Evolutionary conservation across 139 green algal species (phyloP).

Genomic region (Coelastrella sp.): DNA sequence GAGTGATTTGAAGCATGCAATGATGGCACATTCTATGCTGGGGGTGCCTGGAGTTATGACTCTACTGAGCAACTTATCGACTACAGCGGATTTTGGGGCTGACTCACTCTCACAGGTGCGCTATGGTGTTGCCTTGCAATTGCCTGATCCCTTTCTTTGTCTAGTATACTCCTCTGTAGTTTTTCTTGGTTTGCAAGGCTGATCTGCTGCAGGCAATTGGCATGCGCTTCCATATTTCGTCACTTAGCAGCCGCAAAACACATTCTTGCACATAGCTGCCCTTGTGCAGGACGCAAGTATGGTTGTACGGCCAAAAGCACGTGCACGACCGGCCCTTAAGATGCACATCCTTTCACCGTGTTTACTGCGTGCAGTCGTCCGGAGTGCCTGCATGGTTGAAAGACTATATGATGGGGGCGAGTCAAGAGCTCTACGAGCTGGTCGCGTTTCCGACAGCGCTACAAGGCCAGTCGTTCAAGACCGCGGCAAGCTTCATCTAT

Average conservation of each 20-base stretch:
- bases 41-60: conserved; percentile 38
- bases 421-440: conserved; percentile 46
- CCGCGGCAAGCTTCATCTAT: conserved; percentile 39
- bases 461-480: not conserved
- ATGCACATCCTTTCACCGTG: not conserved
- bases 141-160: too few species aligned
- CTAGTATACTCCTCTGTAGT: too few species aligned
- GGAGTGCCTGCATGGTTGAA: not conserved
- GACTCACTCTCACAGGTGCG: too few species aligned
- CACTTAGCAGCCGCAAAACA: too few species aligned
- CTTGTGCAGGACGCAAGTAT: too few species aligned
- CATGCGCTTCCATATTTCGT: too few species aligned
- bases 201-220: too few species aligned
- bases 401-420: conserved; percentile 19
- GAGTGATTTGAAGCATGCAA: conserved; percentile 13
- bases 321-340: not conserved
- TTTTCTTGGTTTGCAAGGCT: too few species aligned
- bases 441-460: not conserved
- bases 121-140: too few species aligned
- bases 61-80: conserved; percentile 29
- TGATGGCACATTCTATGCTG: conserved; percentile 21
- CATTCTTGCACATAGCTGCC: too few species aligned
- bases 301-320: too few species aligned
- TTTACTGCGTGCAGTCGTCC: not conserved
- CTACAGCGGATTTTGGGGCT: not conserved